Evolutionary conservation across 345 rosid species (phyloP).

Genomic region (Nasturtium officinale): DNA sequence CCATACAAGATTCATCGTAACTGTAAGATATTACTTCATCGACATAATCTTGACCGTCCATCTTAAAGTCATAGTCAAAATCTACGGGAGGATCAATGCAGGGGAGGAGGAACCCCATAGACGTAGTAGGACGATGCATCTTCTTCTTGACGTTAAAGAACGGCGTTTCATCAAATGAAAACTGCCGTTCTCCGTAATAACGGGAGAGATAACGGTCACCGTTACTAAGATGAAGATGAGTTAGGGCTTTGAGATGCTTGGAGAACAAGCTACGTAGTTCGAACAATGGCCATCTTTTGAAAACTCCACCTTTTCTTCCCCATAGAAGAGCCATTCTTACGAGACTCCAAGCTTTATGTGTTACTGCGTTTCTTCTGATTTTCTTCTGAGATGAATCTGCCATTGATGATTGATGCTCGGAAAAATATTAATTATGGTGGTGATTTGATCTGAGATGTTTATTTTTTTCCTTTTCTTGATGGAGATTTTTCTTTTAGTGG

Average conservation of each 20-base stretch:
- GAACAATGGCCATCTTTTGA: slow-evolving; percentile 54
- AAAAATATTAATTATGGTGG: slow-evolving; percentile 15
- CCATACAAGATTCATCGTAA: slow-evolving; percentile 31
- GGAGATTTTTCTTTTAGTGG: not conserved
- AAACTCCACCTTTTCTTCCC: slow-evolving; percentile 71
- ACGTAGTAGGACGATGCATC: slow-evolving; percentile 60
- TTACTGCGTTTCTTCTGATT: slow-evolving; percentile 9
- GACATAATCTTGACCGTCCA: slow-evolving; percentile 30
- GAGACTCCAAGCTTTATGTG: slow-evolving; percentile 55
- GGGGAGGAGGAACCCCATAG: slow-evolving; percentile 67
- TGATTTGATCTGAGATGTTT: slow-evolving; percentile 2
- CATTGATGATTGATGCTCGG: slow-evolving; percentile 22
- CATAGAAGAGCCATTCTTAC: slow-evolving; percentile 64
- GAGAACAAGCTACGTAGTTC: slow-evolving; percentile 55
- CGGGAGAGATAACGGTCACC: slow-evolving; percentile 35
- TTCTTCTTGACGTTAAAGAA: slow-evolving; percentile 57
- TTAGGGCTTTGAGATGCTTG: slow-evolving; percentile 58
- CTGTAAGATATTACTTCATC: slow-evolving; percentile 32
- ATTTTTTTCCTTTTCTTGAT: not conserved
- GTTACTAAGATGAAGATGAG: slow-evolving; percentile 23
- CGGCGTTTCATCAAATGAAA: slow-evolving; percentile 87
- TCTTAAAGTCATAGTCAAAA: slow-evolving; percentile 55
- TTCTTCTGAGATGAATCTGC: slow-evolving; percentile 43
- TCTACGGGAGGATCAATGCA: slow-evolving; percentile 67
- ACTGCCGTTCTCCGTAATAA: slow-evolving; percentile 68